These are phyloP conservation scores for Quercus lobata DNA, from an alignment of 331 rosid species.

Conservation along the genomic window DNA sequence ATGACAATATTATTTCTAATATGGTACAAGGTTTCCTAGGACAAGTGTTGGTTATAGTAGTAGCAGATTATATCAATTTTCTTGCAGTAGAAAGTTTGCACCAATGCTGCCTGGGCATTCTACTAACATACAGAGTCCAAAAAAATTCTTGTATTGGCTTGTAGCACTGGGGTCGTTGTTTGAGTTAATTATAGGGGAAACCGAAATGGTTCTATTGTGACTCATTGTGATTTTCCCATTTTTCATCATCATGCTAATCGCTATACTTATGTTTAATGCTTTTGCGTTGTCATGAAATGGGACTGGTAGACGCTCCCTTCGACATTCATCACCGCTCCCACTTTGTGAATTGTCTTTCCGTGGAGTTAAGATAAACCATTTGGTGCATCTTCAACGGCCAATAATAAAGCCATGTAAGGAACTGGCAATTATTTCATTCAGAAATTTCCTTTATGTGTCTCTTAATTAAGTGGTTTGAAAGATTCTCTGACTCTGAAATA, in stretches of 20 bases:
- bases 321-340: no score
- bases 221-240: background rate
- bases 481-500: no score
- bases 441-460: no score
- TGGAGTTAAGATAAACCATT: no score
- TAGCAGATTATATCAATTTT: no score
- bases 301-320: background rate
- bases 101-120: background rate
- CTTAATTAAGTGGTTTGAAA: no score
- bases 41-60: background rate
- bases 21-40: background rate
- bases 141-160: background rate
- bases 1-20: background rate
- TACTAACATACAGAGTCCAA: background rate
- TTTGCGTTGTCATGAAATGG: background rate
- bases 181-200: background rate
- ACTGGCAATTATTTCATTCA: no score
- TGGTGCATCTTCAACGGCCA: no score
- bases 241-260: background rate
- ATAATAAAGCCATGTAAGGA: no score
- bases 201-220: background rate
- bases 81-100: background rate
- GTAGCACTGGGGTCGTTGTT: background rate
- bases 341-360: no score
- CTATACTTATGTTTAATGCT: background rate